phyloP scores from a whole-genome alignment of 352 stramenopile species.

The Globisporangium lucens region DNA sequence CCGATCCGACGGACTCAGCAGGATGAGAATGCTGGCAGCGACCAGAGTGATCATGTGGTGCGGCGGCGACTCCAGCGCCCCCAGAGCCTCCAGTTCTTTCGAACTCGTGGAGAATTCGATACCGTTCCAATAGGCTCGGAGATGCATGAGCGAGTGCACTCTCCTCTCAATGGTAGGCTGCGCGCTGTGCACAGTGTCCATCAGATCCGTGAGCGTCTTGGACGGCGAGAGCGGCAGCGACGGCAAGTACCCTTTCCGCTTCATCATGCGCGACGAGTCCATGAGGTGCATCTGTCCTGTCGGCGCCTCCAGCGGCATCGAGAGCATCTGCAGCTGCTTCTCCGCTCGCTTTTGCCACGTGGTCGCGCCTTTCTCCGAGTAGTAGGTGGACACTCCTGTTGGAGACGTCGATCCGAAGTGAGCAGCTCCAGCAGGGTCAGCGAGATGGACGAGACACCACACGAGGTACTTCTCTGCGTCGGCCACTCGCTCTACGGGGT shows the following conservation, averaged over 20 bases:
- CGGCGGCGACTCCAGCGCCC: slow-evolving; percentile 33
- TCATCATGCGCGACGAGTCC: slow-evolving; percentile 77
- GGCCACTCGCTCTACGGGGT: slow-evolving; percentile 39
- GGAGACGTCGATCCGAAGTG: slow-evolving; percentile 2
- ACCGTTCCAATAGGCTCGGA: slow-evolving; percentile 31
- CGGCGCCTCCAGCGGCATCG: slow-evolving; percentile 58
- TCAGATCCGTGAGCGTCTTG: slow-evolving; percentile 61
- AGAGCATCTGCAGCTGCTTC: slow-evolving; percentile 63
- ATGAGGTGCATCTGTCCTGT: slow-evolving; percentile 52
- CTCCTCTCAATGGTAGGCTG: slow-evolving; percentile 9
- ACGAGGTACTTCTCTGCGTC: slow-evolving; percentile 65
- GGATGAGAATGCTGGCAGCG: slow-evolving; percentile 57
- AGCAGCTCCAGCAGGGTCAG: slow-evolving; percentile 9
- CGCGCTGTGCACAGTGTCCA: slow-evolving; percentile 41
- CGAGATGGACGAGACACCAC: slow-evolving; percentile 54
- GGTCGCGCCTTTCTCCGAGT: slow-evolving; percentile 1
- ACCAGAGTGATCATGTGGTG: slow-evolving; percentile 66
- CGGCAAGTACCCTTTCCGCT: slow-evolving; percentile 60
- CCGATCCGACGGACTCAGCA: slow-evolving; percentile 64
- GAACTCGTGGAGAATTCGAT: slow-evolving; percentile 38
- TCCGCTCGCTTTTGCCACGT: slow-evolving; percentile 68
- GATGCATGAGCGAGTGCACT: slow-evolving; percentile 5
- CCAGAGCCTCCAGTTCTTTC: slow-evolving; percentile 50
- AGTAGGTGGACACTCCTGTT: neutral
- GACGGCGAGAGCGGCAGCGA: slow-evolving; percentile 52